A percentile compares a stretch with the other conserved stretches of the same genome.
Conservation (phyloP, 2,329 filamentous ascomycete species). For the Dothideomycetidae sp. region DNA sequence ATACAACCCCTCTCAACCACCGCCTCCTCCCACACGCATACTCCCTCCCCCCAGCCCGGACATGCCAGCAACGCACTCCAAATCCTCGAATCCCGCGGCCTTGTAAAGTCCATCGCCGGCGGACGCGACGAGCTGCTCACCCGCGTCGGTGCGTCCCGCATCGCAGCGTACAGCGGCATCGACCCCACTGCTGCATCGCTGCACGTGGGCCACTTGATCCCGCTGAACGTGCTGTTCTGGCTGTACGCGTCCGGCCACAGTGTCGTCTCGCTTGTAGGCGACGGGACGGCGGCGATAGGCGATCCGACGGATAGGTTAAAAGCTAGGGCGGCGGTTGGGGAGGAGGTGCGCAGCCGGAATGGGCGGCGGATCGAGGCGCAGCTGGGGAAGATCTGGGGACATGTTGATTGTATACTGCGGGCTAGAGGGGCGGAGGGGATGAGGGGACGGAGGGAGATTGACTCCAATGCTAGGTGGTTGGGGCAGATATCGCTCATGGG, state of each 20-base stretch:
- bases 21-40: neutral
- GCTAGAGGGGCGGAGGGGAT: conserved; percentile 47
- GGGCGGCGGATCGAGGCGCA: conserved; percentile 59
- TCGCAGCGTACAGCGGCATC: conserved; percentile 66
- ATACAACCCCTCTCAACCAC: neutral
- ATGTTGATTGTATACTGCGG: conserved; percentile 43
- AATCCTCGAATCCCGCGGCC: conserved; percentile 55
- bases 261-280: conserved; percentile 51
- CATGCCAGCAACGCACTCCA: conserved; percentile 37
- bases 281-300: conserved; percentile 63
- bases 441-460: neutral
- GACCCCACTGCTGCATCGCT: conserved; percentile 69
- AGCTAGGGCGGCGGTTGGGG: conserved; percentile 40
- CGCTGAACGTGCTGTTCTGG: conserved; percentile 75
- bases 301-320: conserved; percentile 60
- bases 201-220: conserved; percentile 66
- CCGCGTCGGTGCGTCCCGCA: conserved; percentile 49
- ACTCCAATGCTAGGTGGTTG: conserved; percentile 58
- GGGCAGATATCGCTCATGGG: conserved; percentile 57
- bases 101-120: conserved; percentile 57
- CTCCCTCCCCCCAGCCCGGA: conserved; percentile 12
- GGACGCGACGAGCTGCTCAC: conserved; percentile 43
- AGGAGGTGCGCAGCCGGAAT: conserved; percentile 48
- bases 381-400: conserved; percentile 56
- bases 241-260: conserved; percentile 63